These are phyloP conservation scores for Solanum corneliomulleri DNA, from an alignment of 257 asterid species.

Conservation along the genomic window DNA sequence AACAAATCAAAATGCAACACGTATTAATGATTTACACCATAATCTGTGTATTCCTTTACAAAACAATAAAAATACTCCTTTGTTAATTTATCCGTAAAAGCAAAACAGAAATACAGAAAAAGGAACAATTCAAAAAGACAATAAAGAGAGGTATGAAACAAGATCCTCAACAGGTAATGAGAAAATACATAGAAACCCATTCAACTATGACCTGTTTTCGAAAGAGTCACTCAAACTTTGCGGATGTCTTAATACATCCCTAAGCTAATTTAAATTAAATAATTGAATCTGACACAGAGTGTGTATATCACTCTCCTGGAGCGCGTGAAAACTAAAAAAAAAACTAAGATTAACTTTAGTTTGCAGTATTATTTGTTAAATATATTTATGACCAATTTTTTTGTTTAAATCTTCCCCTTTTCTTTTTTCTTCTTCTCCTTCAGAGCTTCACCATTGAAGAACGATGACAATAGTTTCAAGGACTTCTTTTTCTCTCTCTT, in stretches of 20 bases:
- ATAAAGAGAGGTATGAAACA: neutral
- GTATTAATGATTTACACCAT: neutral
- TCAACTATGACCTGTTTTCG: neutral
- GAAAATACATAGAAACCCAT: neutral
- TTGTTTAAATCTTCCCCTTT: neutral
- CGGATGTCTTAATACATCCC: neutral
- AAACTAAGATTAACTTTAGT: neutral
- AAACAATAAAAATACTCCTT: neutral
- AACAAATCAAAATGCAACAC: neutral
- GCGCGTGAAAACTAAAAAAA: neutral
- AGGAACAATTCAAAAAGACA: neutral
- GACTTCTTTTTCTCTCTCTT: neutral
- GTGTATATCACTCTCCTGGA: neutral
- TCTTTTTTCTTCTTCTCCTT: neutral
- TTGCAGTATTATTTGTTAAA: neutral
- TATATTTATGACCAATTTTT: neutral
- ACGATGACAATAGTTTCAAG: neutral
- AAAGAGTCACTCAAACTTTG: neutral
- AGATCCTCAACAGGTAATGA: neutral
- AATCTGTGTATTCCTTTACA: neutral
- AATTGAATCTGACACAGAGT: neutral
- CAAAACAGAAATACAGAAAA: neutral
- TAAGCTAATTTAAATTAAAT: too few species aligned
- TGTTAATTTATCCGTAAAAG: neutral
- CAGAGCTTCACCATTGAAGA: neutral